Evolutionary conservation across 352 stramenopile genomes (phyloP), one percentile per base, ranked within the genome.

Genomic region (Pythium sukuiense): DNA sequence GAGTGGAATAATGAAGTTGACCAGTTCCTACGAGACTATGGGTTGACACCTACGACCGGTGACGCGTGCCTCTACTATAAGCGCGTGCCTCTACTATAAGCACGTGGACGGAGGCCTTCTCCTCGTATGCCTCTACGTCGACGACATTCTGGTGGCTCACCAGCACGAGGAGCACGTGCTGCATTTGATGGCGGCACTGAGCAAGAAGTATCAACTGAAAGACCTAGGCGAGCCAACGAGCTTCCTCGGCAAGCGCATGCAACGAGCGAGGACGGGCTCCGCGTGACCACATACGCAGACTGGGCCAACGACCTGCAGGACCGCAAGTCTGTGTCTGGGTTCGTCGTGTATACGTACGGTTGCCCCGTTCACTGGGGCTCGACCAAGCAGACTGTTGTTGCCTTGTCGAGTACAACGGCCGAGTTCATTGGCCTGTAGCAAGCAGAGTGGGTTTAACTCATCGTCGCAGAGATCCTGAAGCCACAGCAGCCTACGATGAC

Each of bases 311-410:
- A 73, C 37, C 1, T 18, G 3, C 0, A 32, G 1, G 68, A 70
- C 43, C 29, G 63, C 0, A 75, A 75, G 52, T 77, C 67, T 0
- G 39, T 70, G 1, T 71, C 61, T 0, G 70, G 68, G 5, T 61
- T 43, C 37, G 27, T 69, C 5, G 26, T 58, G 0, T 68, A 53
- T 13, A 26, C 75, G 13, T 71, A 71, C 32, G 67, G 58, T n/a
- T 41, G 41, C 8, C 59, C 63, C 5, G 20, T 73, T 6, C 30
- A 26, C 1, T 77, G 71, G 59, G 56, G n/a, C 0, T 63, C 35
- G 2, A 58, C 11, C 5, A 77, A 77, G 56, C 71, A 77, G 35
- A 63, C 63, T 0, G 43, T 70, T 0, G 67, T 77, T 1, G 63
- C 71, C 0, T 39, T 61, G 26, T 77, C 67, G 3, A 77, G 58